A percentile compares a stretch with the other conserved stretches of the same genome.
Evolutionary conservation across 768 basidiomycete species (phyloP).

Genomic region (Suillus plorans): DNA sequence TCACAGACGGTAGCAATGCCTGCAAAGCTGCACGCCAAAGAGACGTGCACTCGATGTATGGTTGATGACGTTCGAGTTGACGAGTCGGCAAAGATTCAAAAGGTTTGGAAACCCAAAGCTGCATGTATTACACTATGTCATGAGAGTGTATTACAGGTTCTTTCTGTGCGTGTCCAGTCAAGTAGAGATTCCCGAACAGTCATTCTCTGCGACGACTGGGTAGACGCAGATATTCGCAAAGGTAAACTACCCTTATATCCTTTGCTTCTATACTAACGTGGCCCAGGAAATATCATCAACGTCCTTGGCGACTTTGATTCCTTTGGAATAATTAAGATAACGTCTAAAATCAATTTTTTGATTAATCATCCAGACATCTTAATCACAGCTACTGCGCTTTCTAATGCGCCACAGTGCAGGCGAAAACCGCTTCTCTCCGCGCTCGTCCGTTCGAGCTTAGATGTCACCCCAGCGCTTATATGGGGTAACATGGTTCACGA

Average conservation of each 20-base stretch:
- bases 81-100: slow-evolving; percentile 34
- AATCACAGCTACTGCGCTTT: slow-evolving; percentile 85
- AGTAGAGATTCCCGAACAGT: slow-evolving; percentile 45
- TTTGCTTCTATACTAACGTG: not conserved
- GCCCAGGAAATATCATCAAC: slow-evolving; percentile 79
- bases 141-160: slow-evolving; percentile 35
- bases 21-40: slow-evolving; percentile 24
- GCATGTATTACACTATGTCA: not conserved
- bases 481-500: slow-evolving; percentile 96
- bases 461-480: slow-evolving; percentile 65
- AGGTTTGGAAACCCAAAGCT: slow-evolving; percentile 33
- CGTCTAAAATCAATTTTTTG: slow-evolving; percentile 63
- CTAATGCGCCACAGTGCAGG: slow-evolving; percentile 77
- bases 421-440: slow-evolving; percentile 83
- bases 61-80: slow-evolving; percentile 47
- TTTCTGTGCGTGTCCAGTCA: slow-evolving; percentile 48
- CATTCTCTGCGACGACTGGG: slow-evolving; percentile 79
- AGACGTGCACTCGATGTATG: slow-evolving; percentile 54
- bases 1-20: slow-evolving; percentile 14
- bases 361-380: slow-evolving; percentile 93
- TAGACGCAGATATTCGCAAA: slow-evolving; percentile 53
- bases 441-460: slow-evolving; percentile 57
- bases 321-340: slow-evolving; percentile 53
- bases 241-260: slow-evolving; percentile 41
- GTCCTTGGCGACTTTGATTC: slow-evolving; percentile 53